Percentiles rank a stretch among this genome's conserved stretches.
Evolutionary conservation across 352 stramenopile genomes (phyloP).

Genomic region (Pythium vanterpoolii): DNA sequence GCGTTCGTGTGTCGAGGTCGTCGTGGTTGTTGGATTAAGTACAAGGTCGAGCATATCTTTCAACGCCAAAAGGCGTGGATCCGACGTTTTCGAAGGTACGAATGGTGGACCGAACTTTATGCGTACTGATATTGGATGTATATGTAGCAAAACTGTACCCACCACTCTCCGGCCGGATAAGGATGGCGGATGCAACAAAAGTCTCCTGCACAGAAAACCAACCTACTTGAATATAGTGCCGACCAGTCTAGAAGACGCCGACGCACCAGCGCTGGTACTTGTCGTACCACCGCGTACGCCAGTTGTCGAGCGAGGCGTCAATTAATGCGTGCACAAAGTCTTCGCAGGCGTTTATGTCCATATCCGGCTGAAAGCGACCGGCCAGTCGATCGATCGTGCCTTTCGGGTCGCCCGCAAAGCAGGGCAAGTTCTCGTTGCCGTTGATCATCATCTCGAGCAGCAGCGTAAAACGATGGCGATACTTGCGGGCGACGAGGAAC

Average conservation of each 20-base stretch:
- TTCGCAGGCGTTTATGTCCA: slow-evolving; percentile 93
- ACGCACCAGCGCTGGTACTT: slow-evolving; percentile 93
- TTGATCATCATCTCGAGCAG: slow-evolving; percentile 97
- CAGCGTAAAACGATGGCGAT: slow-evolving; percentile 94
- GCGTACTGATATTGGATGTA: neutral
- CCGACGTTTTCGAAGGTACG: neutral
- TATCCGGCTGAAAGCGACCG: slow-evolving; percentile 91
- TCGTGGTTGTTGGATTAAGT: neutral
- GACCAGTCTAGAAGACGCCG: slow-evolving; percentile 66
- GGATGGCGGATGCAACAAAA: neutral
- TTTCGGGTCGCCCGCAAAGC: slow-evolving; percentile 92
- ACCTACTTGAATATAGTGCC: neutral
- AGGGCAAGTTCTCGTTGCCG: slow-evolving; percentile 95
- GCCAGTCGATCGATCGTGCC: slow-evolving; percentile 88
- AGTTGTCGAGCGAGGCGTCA: slow-evolving; percentile 95
- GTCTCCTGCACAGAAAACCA: no score
- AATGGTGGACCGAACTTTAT: neutral
- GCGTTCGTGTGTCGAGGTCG: neutral
- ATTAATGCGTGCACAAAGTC: slow-evolving; percentile 96
- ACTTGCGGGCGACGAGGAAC: slow-evolving; percentile 94
- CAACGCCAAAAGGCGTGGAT: neutral
- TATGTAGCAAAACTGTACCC: neutral
- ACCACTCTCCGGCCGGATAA: neutral
- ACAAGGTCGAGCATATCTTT: neutral
- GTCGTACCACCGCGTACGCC: slow-evolving; percentile 96